Conservation (phyloP, 2,329 filamentous ascomycete genomes). For the Cadophora malorum region DNA sequence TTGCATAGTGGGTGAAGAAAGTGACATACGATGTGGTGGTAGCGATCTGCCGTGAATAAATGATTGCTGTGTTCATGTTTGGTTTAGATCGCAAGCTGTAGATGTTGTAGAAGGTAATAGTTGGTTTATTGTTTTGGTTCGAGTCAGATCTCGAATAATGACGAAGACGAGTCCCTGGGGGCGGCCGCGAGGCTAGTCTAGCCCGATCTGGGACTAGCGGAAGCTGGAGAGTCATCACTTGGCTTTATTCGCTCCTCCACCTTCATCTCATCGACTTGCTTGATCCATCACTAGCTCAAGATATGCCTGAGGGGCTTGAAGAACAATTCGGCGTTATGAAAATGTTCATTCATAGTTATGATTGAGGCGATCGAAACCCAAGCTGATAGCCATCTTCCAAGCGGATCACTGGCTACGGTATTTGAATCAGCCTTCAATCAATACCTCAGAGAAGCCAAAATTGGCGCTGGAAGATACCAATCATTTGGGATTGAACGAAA, state of each 20-base stretch:
- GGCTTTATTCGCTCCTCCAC: background rate
- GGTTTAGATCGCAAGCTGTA: background rate
- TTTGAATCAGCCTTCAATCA: too few relatives aligned
- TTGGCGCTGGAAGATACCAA: background rate
- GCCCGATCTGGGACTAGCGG: background rate
- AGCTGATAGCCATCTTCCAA: background rate
- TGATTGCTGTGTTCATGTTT: constrained; percentile 13
- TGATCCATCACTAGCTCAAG: background rate
- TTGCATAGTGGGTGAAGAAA: background rate
- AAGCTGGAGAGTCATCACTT: background rate
- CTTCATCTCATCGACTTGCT: background rate
- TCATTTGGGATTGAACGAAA: background rate
- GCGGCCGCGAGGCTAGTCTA: background rate
- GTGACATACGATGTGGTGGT: constrained; percentile 3
- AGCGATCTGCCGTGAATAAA: constrained; percentile 5
- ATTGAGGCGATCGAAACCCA: background rate
- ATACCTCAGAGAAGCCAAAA: background rate
- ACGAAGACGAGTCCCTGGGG: constrained; percentile 7
- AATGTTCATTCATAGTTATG: background rate
- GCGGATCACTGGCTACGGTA: too few relatives aligned
- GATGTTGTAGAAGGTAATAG: constrained; percentile 8
- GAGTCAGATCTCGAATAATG: constrained; percentile 13
- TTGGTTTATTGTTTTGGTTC: background rate
- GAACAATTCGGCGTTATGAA: too few relatives aligned
- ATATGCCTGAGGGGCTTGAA: background rate